Base-by-base conservation (phyloP, 1,139 yeast genomes). In the Diutina pseudorugosa region DNA sequence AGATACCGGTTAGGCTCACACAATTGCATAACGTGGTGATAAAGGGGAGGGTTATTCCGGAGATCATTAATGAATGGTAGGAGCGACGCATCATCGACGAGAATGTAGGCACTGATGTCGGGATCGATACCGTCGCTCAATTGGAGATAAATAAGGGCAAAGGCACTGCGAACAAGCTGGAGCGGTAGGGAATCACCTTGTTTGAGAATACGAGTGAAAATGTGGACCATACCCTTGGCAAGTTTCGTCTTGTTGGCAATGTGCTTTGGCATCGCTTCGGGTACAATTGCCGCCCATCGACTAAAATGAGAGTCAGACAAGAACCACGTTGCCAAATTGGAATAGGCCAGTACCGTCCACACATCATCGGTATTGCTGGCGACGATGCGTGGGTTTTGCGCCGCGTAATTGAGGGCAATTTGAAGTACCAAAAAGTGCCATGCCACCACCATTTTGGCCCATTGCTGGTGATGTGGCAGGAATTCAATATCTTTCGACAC, bases 361-460 rank as follows among this genome's bases (percentile, higher is more conserved):
- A 11, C 12, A 4, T n/a, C 47, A 23, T 23, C 47, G n/a, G 45
- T 20, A 4, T 41, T 20, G 23, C 27, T 18, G 21, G 49, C 49
- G 21, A 27, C 49, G 16, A 45, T 23, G 11, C 16, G 5, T 4
- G 21, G 18, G 27, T 27, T n/a, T 14, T 16, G 12, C 12, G 33
- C 49, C 21, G 27, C 49, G 11, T 45, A 25, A 18, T 45, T 45
- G n/a, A 45, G 21, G 27, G 21, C 20, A 3, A 27, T 19, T 16
- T 45, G 49, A 12, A 27, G 19, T 23, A 45, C 23, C 6, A 45
- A 20, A 14, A 45, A 45, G 21, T 45, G 27, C 49, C 49, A 45
- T 18, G 40, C 49, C 49, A 27, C 40, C 49, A 45, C 49, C 40
- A 27, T 33, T 9, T 45, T 45, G 2, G 49, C 49, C 49, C 49